Evolutionary conservation across 2,329 filamentous ascomycete genomes (phyloP), one percentile per base, ranked within the genome.

Genomic region (Aspergillus fructus): DNA sequence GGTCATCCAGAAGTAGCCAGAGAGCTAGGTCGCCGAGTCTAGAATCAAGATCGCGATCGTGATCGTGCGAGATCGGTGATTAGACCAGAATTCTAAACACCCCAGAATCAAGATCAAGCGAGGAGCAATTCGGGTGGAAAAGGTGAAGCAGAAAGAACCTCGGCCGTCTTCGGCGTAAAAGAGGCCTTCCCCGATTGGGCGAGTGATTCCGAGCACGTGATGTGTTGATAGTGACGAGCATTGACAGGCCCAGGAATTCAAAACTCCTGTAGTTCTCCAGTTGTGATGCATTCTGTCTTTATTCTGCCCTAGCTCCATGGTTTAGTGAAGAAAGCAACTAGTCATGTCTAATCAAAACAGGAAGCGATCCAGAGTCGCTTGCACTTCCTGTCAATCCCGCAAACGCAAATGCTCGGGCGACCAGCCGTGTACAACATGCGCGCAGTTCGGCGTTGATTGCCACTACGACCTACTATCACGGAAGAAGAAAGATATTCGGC

Each of bases 371-470:
- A 76, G 74, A 40, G 59, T 78, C 8, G 80, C 79, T 21, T 83
- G 80, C 62, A 72, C 79, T 56, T 78, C 80, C 17, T 85, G 83
- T 56, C 76, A 83, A 37, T 76, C 83, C 12, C 78, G 82, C 49
- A 85, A 85, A 67, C 76, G 83, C 46, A 81, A 82, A 69, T 85
- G 83, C 62, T 80, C 84, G 59, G 82, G 82, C 12, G 72, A 71
- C 5, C 71, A 77, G 41, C 83, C 83, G 0, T 85, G 83, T 64
- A 75, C 74, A 48, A 81, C 80, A 34, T 85, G 83, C 65, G 71
- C 76, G 0, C 77, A 81, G 33, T 83, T 81, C 58, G 82, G 83
- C 40, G 82, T 82, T 55, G 78, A 81, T 15, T 85, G 82, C 64
- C 73, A 71, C 55, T 85, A 83, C 66, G 74, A 74, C 50, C 56